A percentile compares a stretch with the other conserved stretches of the same genome.
phyloP scores from a whole-genome alignment of 164 flowering plant genomes.

The Dillenia turbinata region DNA sequence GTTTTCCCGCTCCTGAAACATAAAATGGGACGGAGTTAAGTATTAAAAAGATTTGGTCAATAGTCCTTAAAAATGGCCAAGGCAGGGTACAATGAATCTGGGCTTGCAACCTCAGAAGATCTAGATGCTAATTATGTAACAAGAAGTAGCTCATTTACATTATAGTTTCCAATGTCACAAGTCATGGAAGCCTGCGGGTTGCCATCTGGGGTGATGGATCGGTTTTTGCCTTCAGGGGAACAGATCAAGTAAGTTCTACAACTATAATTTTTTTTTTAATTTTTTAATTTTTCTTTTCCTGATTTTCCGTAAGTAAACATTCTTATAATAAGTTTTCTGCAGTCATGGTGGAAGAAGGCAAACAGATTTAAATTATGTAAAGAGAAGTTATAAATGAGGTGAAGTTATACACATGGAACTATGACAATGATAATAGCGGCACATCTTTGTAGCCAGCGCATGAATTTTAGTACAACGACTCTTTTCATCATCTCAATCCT shows the following conservation, averaged over 20 bases:
- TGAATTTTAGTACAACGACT: no score
- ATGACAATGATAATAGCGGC: no score
- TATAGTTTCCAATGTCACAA: background rate
- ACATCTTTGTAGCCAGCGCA: no score
- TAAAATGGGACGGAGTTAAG: conserved; percentile 77
- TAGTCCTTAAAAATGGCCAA: conserved; percentile 48
- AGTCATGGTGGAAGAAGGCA: no score
- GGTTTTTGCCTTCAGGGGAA: conserved; percentile 87
- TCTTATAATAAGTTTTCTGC: no score
- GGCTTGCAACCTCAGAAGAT: conserved; percentile 65
- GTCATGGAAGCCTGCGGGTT: conserved; percentile 11
- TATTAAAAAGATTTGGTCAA: conserved; percentile 44
- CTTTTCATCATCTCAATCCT: no score
- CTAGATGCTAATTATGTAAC: conserved; percentile 23
- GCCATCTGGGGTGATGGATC: no score
- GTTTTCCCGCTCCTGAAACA: conserved; percentile 57
- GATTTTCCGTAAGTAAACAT: no score
- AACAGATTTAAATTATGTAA: no score
- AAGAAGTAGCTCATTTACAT: conserved; percentile 16
- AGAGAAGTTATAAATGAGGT: no score
- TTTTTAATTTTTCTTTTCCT: background rate
- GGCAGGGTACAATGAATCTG: conserved; percentile 80
- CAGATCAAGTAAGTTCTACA: conserved; percentile 72
- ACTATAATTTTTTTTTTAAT: background rate
- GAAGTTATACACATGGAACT: no score